These are phyloP conservation scores for Tarenaya hassleriana DNA, from an alignment of 345 rosid species.

Conservation along the genomic window DNA sequence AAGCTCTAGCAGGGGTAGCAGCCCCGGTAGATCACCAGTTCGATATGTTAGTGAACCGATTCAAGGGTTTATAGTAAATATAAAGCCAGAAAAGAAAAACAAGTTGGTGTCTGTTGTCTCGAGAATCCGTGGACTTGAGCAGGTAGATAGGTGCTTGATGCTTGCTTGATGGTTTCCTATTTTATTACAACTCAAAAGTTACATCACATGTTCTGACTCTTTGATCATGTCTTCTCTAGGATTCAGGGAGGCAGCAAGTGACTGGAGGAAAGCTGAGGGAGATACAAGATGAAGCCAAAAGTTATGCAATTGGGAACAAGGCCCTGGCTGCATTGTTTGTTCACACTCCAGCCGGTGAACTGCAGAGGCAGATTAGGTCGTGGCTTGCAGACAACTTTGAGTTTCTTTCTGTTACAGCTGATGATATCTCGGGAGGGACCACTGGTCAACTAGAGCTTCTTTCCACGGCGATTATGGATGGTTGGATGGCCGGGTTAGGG, in stretches of 20 bases:
- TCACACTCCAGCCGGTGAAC: slow-evolving; percentile 96
- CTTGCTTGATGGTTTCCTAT: slow-evolving; percentile 11
- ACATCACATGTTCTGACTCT: neutral
- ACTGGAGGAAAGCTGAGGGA: slow-evolving; percentile 98
- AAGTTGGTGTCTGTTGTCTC: slow-evolving; percentile 92
- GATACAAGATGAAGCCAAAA: slow-evolving; percentile 95
- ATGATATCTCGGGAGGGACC: slow-evolving; percentile 70
- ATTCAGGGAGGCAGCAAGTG: slow-evolving; percentile 84
- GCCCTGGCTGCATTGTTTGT: slow-evolving; percentile 95
- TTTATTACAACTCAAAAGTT: no score
- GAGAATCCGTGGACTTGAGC: slow-evolving; percentile 93
- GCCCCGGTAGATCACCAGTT: slow-evolving; percentile 93
- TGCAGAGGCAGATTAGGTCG: slow-evolving; percentile 87
- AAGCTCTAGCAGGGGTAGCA: slow-evolving; percentile 91
- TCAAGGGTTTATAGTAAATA: slow-evolving; percentile 80
- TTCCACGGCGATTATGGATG: slow-evolving; percentile 98
- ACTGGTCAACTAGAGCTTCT: slow-evolving; percentile 97
- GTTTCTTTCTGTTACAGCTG: slow-evolving; percentile 82
- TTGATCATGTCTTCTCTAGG: slow-evolving; percentile 42
- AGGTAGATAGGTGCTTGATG: slow-evolving; percentile 42
- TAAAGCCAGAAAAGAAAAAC: slow-evolving; percentile 88
- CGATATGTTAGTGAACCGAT: slow-evolving; percentile 59
- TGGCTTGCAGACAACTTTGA: slow-evolving; percentile 97
- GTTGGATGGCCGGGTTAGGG: slow-evolving; percentile 99
- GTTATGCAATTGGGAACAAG: slow-evolving; percentile 87